Conservation (phyloP, 345 rosid species). For the Citrus sinensis region DNA sequence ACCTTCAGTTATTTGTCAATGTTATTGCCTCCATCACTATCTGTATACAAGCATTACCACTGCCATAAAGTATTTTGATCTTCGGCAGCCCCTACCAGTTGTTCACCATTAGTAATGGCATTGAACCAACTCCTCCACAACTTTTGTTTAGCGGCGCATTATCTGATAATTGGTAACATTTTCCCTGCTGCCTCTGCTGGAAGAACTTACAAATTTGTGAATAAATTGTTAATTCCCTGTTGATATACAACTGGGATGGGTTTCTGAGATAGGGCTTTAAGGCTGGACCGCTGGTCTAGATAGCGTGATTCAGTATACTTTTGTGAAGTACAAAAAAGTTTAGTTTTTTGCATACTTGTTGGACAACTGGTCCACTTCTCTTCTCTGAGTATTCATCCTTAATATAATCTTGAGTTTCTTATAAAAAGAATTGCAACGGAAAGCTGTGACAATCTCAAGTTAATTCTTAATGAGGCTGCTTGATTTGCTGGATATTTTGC, state of each 20-base stretch:
- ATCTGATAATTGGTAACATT: background rate
- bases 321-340: too few relatives aligned
- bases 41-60: background rate
- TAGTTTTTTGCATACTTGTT: too few relatives aligned
- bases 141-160: background rate
- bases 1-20: background rate
- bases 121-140: background rate
- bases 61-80: background rate
- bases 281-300: too few relatives aligned
- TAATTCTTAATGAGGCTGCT: background rate
- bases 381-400: too few relatives aligned
- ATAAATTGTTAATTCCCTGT: constrained; percentile 1
- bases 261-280: too few relatives aligned
- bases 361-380: too few relatives aligned
- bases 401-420: too few relatives aligned
- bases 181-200: background rate
- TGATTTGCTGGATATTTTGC: constrained; percentile 9
- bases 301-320: too few relatives aligned
- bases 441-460: background rate
- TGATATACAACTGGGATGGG: background rate
- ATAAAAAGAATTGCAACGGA: background rate
- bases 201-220: background rate
- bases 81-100: background rate
- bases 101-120: background rate
- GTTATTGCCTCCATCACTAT: background rate